Evolutionary conservation across 805 yeast genomes (phyloP), one percentile per base, ranked within the genome.

Genomic region (Starmerella etchellsii): DNA sequence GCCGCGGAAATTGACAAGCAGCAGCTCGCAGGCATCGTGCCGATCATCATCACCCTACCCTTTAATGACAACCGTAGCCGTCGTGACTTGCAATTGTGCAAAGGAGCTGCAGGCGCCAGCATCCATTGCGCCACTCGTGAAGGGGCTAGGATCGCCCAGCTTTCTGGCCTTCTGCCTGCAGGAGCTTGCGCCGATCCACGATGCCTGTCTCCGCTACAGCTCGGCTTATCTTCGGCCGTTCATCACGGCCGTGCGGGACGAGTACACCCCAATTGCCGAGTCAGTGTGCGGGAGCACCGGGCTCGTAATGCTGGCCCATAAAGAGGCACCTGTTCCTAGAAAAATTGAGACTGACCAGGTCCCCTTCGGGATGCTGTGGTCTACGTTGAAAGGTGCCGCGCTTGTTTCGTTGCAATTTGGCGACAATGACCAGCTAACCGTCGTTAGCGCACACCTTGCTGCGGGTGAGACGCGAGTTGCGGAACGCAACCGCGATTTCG

Each of bases 351-450:
- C 30, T 4, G 42, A 50, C 21, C 37, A 44, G 2, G 44, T 56
- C 4, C 33, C 56, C 5, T 54, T 59, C 35, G 95, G 95, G 2
- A 55, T 64, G 40, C 65, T 68, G 7, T 63, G 67, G 43, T 74
- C 88, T 1, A 72, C 76, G 40, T 56, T 81, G 52, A 87, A 87
- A 57, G 95, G 94, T 0, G 87, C 76, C 0, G 76, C 71, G 11
- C 20, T 32, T 3, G 13, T 42, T 1, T 82, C 78, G 0, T 37
- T 78, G 1, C 61, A 87, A 32, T 51, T 81, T n/a, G 47, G 47
- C 1, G 64, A 63, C 40, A 52, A 53, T 2, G 49, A 45, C 13
- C 47, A 36, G 39, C 62, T 75, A 43, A 77, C 91, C 0, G 74
- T 84, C 61, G 76, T 78, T 2, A 62, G 68, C 30, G 71, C 78